Conservation (phyloP, 2,329 filamentous ascomycete genomes). For the Curvularia eragrostidis region DNA sequence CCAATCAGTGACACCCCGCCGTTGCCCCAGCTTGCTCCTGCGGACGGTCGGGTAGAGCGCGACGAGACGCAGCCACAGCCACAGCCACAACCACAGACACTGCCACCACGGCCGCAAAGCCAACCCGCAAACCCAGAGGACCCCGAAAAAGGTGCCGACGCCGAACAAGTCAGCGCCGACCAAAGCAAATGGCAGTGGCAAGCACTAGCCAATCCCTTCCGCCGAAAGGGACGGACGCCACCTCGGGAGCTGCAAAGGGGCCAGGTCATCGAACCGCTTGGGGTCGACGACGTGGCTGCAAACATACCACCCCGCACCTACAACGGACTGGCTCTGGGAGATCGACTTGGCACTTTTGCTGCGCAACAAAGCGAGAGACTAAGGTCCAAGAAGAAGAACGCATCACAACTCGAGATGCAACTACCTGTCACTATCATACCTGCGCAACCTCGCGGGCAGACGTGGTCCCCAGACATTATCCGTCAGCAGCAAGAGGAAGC, state of each 20-base stretch:
- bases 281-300: constrained; percentile 43
- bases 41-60: constrained; percentile 25
- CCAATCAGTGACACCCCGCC: constrained; percentile 56
- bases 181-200: constrained; percentile 56
- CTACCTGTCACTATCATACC: constrained; percentile 68
- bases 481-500: constrained; percentile 28
- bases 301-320: constrained; percentile 53
- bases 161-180: constrained; percentile 12
- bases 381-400: constrained; percentile 48
- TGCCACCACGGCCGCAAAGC: constrained; percentile 9
- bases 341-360: constrained; percentile 57
- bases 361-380: constrained; percentile 57
- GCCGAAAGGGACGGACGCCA: constrained; percentile 63
- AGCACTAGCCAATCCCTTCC: constrained; percentile 63
- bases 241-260: constrained; percentile 67
- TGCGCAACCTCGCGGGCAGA: constrained; percentile 62
- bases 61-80: constrained; percentile 11
- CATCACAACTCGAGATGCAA: constrained; percentile 47
- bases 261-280: constrained; percentile 56
- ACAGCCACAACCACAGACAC: constrained; percentile 10
- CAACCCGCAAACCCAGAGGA: constrained; percentile 32
- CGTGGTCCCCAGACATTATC: constrained; percentile 59
- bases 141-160: constrained; percentile 40
- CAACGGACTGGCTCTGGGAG: constrained; percentile 53
- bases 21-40: constrained; percentile 21